Evolutionary conservation across 768 basidiomycete genomes (phyloP).

Genomic region (Lactarius trivialis): DNA sequence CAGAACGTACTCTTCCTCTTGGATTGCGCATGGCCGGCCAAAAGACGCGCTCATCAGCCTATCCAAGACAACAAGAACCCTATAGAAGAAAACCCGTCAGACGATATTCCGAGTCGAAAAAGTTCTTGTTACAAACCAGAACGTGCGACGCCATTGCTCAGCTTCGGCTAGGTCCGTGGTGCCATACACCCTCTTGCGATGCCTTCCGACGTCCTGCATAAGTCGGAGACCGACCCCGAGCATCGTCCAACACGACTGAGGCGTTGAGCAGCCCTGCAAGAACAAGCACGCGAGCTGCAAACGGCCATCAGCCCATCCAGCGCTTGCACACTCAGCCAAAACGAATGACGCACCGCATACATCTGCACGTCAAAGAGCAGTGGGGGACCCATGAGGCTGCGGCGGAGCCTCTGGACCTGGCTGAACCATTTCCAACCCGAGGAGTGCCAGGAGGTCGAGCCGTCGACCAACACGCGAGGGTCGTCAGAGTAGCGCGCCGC

Average conservation of each 20-base stretch:
- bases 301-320: constrained; percentile 23
- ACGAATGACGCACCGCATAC: constrained; percentile 42
- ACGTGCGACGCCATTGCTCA: constrained; percentile 69
- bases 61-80: constrained; percentile 47
- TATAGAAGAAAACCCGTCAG: constrained; percentile 21
- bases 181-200: constrained; percentile 43
- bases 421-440: constrained; percentile 44
- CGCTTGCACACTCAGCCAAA: constrained; percentile 26
- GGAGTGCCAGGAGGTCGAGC: constrained; percentile 29
- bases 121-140: constrained; percentile 38
- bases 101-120: background rate
- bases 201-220: constrained; percentile 71
- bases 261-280: constrained; percentile 41
- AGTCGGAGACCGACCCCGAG: constrained; percentile 60
- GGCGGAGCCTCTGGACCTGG: constrained; percentile 57
- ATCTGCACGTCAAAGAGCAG: constrained; percentile 66
- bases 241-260: constrained; percentile 51
- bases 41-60: constrained; percentile 41
- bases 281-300: constrained; percentile 33
- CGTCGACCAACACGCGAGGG: constrained; percentile 35
- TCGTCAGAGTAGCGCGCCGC: constrained; percentile 49
- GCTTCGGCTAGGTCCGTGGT: constrained; percentile 44
- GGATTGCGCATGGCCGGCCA: constrained; percentile 66
- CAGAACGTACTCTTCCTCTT: constrained; percentile 62
- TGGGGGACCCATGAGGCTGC: constrained; percentile 49